Percentiles rank a stretch among this genome's conserved stretches.
These are phyloP conservation scores for Phialemonium atrogriseum DNA, from an alignment of 2,329 filamentous ascomycete species.

Conservation along the genomic window DNA sequence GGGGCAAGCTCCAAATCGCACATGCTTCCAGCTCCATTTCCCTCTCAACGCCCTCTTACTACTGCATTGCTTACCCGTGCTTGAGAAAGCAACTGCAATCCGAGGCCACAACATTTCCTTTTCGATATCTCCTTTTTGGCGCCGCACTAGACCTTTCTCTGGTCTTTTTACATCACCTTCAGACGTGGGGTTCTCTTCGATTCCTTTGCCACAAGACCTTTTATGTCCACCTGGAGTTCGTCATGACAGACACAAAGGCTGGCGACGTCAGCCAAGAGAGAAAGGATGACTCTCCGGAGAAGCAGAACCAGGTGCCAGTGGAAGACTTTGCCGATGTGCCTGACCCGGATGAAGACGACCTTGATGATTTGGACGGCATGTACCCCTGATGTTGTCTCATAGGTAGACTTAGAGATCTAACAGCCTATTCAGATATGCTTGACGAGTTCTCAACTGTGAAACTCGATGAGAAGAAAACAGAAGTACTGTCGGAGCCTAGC, in stretches of 20 bases:
- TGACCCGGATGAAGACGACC: constrained; percentile 86
- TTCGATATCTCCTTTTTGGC: too few relatives aligned
- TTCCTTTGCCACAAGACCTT: constrained; percentile 3
- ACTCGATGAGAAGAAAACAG: constrained; percentile 36
- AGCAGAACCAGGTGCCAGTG: constrained; percentile 15
- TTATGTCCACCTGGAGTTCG: too few relatives aligned
- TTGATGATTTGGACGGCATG: constrained; percentile 83
- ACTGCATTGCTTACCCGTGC: too few relatives aligned
- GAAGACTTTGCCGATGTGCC: constrained; percentile 47
- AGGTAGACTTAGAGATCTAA: constrained; percentile 6
- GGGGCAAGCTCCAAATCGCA: too few relatives aligned
- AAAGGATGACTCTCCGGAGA: constrained; percentile 12
- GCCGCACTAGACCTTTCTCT: too few relatives aligned
- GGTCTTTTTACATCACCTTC: too few relatives aligned
- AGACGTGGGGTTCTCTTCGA: too few relatives aligned
- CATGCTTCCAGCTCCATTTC: too few relatives aligned
- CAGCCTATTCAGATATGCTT: constrained; percentile 62
- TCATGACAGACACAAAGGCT: too few relatives aligned
- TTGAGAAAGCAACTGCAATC: too few relatives aligned
- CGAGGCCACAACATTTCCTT: too few relatives aligned
- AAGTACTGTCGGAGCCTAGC: constrained; percentile 14
- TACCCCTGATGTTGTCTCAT: not conserved
- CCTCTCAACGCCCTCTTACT: too few relatives aligned
- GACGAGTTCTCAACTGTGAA: constrained; percentile 76
- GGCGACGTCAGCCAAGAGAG: constrained; percentile 11